Percentiles rank a stretch among this genome's conserved stretches.
These are phyloP conservation scores for Saprolegnia diclina DNA, from an alignment of 352 stramenopile genomes.

Conservation along the genomic window DNA sequence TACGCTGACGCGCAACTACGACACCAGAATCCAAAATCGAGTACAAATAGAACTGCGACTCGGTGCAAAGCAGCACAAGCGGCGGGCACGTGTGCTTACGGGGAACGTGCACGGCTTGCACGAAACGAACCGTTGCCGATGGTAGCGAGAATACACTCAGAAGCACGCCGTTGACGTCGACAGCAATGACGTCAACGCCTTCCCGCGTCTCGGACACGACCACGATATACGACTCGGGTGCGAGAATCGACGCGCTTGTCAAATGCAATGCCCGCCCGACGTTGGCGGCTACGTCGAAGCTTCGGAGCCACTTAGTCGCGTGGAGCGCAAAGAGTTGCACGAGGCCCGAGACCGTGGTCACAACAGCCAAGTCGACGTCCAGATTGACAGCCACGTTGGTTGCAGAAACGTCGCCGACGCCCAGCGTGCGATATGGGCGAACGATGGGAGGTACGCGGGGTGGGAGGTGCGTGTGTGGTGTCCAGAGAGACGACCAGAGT, in stretches of 20 bases:
- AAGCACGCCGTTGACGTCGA: constrained; percentile 5
- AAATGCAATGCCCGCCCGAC: background rate
- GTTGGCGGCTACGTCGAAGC: background rate
- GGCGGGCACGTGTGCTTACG: background rate
- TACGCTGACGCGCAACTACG: background rate
- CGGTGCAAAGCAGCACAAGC: constrained; percentile 1
- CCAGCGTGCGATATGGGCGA: background rate
- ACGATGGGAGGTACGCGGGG: background rate
- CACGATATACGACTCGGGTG: background rate
- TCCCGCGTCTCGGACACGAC: background rate
- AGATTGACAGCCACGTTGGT: background rate
- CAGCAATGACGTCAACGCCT: background rate
- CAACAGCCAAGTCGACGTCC: constrained; percentile 1
- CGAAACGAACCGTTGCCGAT: background rate
- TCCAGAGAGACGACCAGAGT: constrained; percentile 1
- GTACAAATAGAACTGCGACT: background rate
- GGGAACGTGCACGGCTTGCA: background rate
- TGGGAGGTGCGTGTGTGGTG: background rate
- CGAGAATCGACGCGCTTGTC: background rate
- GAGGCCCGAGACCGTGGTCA: background rate
- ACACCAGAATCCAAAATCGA: background rate
- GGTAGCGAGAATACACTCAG: background rate
- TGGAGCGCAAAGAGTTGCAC: background rate
- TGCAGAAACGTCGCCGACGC: background rate
- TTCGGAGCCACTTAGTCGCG: background rate